Conservation (phyloP, 495 filamentous ascomycete species). For the Diplogelasinospora grovesii region DNA sequence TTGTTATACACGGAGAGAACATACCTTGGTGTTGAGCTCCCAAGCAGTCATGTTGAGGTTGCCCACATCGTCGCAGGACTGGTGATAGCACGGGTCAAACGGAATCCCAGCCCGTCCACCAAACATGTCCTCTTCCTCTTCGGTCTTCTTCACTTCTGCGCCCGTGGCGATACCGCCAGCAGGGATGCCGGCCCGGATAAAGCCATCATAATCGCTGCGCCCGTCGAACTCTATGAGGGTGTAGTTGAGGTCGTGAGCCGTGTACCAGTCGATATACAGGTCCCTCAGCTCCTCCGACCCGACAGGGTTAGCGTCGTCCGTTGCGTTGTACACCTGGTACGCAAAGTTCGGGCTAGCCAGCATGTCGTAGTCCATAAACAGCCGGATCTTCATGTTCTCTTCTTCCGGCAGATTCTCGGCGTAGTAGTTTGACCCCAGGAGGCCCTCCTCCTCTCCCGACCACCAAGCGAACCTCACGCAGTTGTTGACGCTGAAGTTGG, state of each 20-base stretch:
- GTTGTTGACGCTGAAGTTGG: conserved; percentile 46
- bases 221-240: conserved; percentile 51
- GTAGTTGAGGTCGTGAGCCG: conserved; percentile 40
- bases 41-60: conserved; percentile 48
- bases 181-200: conserved; percentile 47
- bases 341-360: conserved; percentile 49
- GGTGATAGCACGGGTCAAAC: conserved; percentile 52
- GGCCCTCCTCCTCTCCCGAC: conserved; percentile 52
- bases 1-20: conserved; percentile 1
- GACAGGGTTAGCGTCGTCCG: conserved; percentile 38
- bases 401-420: conserved; percentile 39
- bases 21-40: conserved; percentile 47
- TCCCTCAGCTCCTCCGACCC: conserved; percentile 46
- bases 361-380: conserved; percentile 59
- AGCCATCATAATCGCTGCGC: conserved; percentile 51
- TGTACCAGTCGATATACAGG: conserved; percentile 46
- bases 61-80: conserved; percentile 44
- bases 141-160: conserved; percentile 51
- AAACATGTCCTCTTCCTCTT: conserved; percentile 43
- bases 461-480: conserved; percentile 54
- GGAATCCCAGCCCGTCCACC: conserved; percentile 46
- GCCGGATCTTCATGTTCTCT: conserved; percentile 48
- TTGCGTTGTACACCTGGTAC: conserved; percentile 45
- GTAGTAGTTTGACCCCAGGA: conserved; percentile 52
- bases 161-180: conserved; percentile 57